Evolutionary conservation across 2,329 filamentous ascomycete species (phyloP), one percentile per base, ranked within the genome.

Genomic region (Apiospora phragmitis): DNA sequence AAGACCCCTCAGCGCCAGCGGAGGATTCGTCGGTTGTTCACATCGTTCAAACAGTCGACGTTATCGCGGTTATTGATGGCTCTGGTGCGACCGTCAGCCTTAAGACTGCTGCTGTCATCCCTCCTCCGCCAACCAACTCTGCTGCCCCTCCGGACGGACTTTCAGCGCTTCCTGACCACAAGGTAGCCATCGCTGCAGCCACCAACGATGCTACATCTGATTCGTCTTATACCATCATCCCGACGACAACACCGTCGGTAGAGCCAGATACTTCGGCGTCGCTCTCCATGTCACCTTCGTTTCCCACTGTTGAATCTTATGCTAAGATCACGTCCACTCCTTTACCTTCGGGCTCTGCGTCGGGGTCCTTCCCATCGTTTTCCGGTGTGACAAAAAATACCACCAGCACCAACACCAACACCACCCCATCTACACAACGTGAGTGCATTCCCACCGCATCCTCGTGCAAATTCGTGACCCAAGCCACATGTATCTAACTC

Each of bases 31-130:
- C 80, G 29, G 71, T 76, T 67, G 79, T 81, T 75, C 79, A 87
- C 75, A 85, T 90, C 75, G 81, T 88, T 69, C 83, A 88, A 78
- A 89, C 88, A 74, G 79, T 90, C 73, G 88, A 87, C 35, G 81
- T 89, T 77, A 78, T 89, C 70, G 84, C 89, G 74, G 76, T 86
- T 72, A 83, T 89, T 72, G 86, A 89, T 78, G 79, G 80, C 65
- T 76, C 78, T 62, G 87, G 87, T 72, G 81, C 80, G 38, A 80
- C 84, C 67, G 76, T 88, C 65, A 78, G 81, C 68, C 77, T 84
- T 29, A 79, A 83, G 71, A 89, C 87, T 42, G 74, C 84, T 26
- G 70, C 74, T n/a, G 71, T n/a, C n/a, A n/a, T 70, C 75, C 83
- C 72, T 75, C 81, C 72, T 78, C 80, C 74, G 70, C 80, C 82